phyloP scores from a whole-genome alignment of 805 yeast genomes.

The Blastobotrys chiropterorum region DNA sequence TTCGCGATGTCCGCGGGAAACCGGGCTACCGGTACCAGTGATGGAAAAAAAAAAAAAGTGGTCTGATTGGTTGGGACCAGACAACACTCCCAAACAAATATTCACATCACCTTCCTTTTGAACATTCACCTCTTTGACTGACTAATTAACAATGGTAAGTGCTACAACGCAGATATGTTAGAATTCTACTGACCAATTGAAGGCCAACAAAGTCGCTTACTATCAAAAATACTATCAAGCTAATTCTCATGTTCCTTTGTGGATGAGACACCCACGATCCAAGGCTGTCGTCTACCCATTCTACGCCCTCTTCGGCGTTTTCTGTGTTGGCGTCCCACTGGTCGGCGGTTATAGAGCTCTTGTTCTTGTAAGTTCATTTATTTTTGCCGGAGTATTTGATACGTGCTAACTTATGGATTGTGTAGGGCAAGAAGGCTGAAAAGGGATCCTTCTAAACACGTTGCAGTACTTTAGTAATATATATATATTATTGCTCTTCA shows the following conservation, averaged over 20 bases:
- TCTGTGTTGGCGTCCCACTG: slow-evolving; percentile 56
- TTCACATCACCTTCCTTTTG: not conserved
- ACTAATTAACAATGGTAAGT: not conserved
- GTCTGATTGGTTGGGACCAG: not conserved
- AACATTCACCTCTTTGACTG: not conserved
- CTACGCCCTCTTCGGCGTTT: slow-evolving; percentile 63
- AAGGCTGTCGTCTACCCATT: slow-evolving; percentile 71
- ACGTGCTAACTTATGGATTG: not conserved
- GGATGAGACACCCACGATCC: slow-evolving; percentile 55
- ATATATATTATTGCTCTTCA: slow-evolving; percentile 1
- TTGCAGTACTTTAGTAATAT: not conserved
- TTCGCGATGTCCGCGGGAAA: no score
- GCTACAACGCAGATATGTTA: not conserved
- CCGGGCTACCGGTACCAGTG: no score
- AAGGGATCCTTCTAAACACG: slow-evolving; percentile 2
- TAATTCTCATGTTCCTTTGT: slow-evolving; percentile 29
- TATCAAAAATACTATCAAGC: slow-evolving; percentile 35
- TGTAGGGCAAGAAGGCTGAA: slow-evolving; percentile 5
- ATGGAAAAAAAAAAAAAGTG: not conserved
- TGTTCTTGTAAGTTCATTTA: not conserved
- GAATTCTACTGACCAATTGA: not conserved
- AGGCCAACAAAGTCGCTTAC: slow-evolving; percentile 26
- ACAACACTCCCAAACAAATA: not conserved
- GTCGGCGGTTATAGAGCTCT: slow-evolving; percentile 68
- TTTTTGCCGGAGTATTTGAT: not conserved